These are phyloP conservation scores for Neofusicoccum sp. DNA, from an alignment of 2,329 filamentous ascomycete species.

Conservation along the genomic window DNA sequence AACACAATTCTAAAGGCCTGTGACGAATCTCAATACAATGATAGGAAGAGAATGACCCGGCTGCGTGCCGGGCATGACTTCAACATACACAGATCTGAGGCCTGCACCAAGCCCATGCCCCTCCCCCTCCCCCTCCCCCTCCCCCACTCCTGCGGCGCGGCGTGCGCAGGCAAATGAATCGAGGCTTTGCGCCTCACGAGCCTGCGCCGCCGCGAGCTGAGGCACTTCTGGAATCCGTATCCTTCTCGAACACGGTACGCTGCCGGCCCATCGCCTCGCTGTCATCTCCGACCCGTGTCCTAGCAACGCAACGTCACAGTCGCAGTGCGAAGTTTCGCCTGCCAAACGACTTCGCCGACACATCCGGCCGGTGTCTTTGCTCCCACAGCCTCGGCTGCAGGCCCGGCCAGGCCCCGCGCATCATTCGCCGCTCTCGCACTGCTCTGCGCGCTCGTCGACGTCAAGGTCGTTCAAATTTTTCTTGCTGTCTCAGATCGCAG, in stretches of 20 bases:
- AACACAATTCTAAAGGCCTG: constrained; percentile 33
- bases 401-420: constrained; percentile 13
- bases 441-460: background rate
- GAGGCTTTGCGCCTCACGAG: constrained; percentile 9
- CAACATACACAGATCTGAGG: constrained; percentile 39
- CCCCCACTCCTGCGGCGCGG: constrained; percentile 13
- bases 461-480: background rate
- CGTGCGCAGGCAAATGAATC: constrained; percentile 7
- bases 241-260: constrained; percentile 15
- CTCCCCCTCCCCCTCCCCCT: constrained; percentile 4
- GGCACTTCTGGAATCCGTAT: constrained; percentile 17
- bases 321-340: constrained; percentile 10
- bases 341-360: constrained; percentile 10
- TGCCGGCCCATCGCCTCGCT: constrained; percentile 13
- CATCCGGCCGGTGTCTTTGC: constrained; percentile 4
- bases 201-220: constrained; percentile 2
- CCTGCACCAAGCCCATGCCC: constrained; percentile 22
- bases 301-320: constrained; percentile 10
- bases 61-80: constrained; percentile 37
- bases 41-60: constrained; percentile 47
- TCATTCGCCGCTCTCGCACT: background rate
- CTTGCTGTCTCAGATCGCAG: constrained; percentile 13
- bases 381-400: background rate
- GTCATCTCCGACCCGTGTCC: constrained; percentile 19
- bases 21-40: constrained; percentile 38